Percentiles rank a stretch among this genome's conserved stretches.
Evolutionary conservation across 2,329 filamentous ascomycete species (phyloP).

Genomic region (Colletotrichum somersetense): DNA sequence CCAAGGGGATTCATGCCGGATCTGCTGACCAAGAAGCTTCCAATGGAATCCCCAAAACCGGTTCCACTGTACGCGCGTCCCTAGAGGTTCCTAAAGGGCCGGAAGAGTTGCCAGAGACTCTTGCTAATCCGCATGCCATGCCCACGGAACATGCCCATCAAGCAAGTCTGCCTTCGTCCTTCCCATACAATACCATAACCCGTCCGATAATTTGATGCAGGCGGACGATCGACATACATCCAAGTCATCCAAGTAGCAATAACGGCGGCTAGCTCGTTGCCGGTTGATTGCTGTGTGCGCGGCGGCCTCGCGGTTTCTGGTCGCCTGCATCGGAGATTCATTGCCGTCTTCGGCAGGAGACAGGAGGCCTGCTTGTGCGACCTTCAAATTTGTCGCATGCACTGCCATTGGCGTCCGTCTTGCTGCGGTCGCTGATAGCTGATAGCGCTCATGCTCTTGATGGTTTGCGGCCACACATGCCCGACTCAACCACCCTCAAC

Average conservation of each 20-base stretch:
- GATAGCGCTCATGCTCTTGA: slow-evolving; percentile 6
- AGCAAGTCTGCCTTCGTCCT: not conserved
- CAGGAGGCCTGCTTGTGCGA: not conserved
- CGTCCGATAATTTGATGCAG: not conserved
- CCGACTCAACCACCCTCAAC: not conserved
- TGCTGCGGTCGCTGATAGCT: not conserved
- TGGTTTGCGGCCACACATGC: slow-evolving; percentile 6
- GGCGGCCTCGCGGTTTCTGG: not conserved
- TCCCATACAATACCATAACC: not conserved
- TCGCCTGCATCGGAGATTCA: slow-evolving; percentile 26
- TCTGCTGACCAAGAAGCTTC: not conserved
- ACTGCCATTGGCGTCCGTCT: not conserved
- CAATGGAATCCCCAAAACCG: not conserved
- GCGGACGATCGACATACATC: not conserved
- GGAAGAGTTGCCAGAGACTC: not conserved
- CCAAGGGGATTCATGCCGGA: not conserved
- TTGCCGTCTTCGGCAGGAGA: slow-evolving; percentile 37
- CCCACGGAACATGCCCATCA: not conserved
- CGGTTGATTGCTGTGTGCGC: not conserved
- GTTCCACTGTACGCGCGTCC: not conserved
- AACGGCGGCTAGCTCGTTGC: not conserved
- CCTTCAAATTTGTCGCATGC: not conserved
- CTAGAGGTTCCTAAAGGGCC: not conserved
- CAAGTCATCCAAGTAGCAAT: not conserved
- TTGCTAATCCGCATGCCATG: not conserved